Percentiles rank a stretch among this genome's conserved stretches.
phyloP scores from a whole-genome alignment of 225 moss, liverwort and hornwort species.

The Polytrichum formosum region DNA sequence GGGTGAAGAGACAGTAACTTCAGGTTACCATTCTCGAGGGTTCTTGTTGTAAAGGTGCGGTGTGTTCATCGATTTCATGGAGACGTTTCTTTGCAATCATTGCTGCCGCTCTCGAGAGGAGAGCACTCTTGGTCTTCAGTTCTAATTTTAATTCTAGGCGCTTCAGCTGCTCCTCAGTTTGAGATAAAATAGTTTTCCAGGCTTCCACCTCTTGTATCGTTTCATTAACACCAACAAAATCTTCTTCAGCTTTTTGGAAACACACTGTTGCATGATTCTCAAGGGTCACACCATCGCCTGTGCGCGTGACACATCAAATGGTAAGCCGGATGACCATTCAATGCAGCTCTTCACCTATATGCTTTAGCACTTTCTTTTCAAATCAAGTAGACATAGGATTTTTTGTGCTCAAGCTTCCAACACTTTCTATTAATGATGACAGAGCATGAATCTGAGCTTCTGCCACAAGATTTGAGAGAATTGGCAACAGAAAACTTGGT shows the following conservation, averaged over 20 bases:
- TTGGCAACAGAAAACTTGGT: not conserved
- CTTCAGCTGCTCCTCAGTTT: slow-evolving; percentile 35
- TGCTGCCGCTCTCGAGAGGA: slow-evolving; percentile 35
- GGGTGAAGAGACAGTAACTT: not conserved
- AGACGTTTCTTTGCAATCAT: slow-evolving; percentile 29
- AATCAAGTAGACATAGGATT: not conserved
- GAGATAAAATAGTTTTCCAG: slow-evolving; percentile 31
- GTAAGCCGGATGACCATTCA: no score
- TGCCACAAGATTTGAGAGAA: not conserved
- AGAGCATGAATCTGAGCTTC: not conserved
- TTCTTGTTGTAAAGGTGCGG: not conserved
- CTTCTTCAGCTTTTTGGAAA: slow-evolving; percentile 33
- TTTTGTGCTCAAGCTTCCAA: not conserved
- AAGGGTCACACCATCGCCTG: slow-evolving; percentile 10
- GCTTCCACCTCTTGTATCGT: slow-evolving; percentile 46
- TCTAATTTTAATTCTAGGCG: slow-evolving; percentile 36
- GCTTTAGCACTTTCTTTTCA: not conserved
- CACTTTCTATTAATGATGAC: not conserved
- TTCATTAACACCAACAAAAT: slow-evolving; percentile 31
- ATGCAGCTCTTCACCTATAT: not conserved
- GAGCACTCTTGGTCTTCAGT: slow-evolving; percentile 34
- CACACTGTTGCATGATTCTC: slow-evolving; percentile 25
- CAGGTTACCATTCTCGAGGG: not conserved
- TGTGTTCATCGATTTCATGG: not conserved
- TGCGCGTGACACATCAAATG: not conserved